Base-by-base conservation (phyloP, 2,329 filamentous ascomycete species). In the Lachnellula cervina region DNA sequence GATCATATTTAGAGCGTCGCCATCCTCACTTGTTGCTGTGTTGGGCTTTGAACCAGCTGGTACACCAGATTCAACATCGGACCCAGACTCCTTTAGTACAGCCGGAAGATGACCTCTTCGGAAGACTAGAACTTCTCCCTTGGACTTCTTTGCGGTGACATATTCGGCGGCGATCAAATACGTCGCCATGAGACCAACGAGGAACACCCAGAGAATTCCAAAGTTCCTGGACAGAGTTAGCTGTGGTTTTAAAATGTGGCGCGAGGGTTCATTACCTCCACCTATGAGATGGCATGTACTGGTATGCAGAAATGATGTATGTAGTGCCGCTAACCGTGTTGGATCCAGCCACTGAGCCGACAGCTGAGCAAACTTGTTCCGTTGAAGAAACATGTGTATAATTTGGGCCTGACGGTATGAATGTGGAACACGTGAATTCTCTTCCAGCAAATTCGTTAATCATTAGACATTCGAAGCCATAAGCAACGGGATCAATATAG, bases 401-500 rank as follows among this genome's bases (percentile, higher is more conserved):
- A 11, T 13, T 35, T 21, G 49, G 35, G 2, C 62, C 64, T 16
- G 35, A 35, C 11, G 65, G 65, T 5, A 67, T 54, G 23, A 60
- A 63, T 5, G 43, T 16, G 4, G 51, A 38, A 45, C 64, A 67
- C 4, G 51, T 34, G 37, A 64, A 59, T 1, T 58, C 9, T 11
- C 59, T 52, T 16, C 57, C 59, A 50, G 58, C 54, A 38, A 55
- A 96, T 70, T 96, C 91, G 72, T 95, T 95, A 61, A 89, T 80
- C 79, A 92, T 87, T 25, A 94, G 77, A 0, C 83, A 76, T 70
- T 95, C 89, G 66, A 95, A 95, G 0, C 84, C 83, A 62, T 94
- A 95, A 1, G 82, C 83, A 14, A 95, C 79, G 1, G 65, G 65
- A 45, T 67, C 57, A 13, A 67, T 54, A 25, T 89, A 92, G 68